Evolutionary conservation across 177 flowering plant genomes (phyloP), one percentile per base, ranked within the genome.

Genomic region (Vitis hybrid): DNA sequence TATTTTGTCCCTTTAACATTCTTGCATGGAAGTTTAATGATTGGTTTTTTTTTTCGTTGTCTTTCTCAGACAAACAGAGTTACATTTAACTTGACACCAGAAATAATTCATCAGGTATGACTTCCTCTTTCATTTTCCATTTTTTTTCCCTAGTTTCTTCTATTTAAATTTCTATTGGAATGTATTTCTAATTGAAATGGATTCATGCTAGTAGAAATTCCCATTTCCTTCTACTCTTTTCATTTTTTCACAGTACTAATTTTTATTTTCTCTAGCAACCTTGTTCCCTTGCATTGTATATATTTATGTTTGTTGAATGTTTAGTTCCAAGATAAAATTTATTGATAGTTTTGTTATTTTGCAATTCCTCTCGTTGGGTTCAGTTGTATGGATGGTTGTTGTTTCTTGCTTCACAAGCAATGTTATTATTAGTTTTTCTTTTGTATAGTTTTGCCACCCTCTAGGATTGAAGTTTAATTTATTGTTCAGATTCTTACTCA

Each of bases 1-100:
- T 52, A 11, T 65, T 20, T 62, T 22, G 6, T 15, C 13, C 18
- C 51, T 15, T 62, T 19, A 33, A 33, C 44, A 33, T 5, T 22
- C 38, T 50, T 51, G 56, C 50, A 33, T 53, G 24, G 31, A 31
- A 58, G 18, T 12, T 3, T 44, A n/a, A 65, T 24, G 70, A 63
- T 8, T 22, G 53, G 4, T 57, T 59, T 62, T 55, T 74, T 22
- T 70, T 83, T 9, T 66, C 11, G 33, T 28, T 20, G 28, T 24
- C 62, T 2, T 73, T 79, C 77, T 47, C 95, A 95, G 99, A 79
- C 94, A 58, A 96, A 96, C 84, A 87, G 84, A 75, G 92, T 94
- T 70, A 96, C 92, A 47, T 96, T 90, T 80, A 91, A 75, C 78
- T 83, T 91, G 92, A 91, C 97, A 31, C 93, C 95, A 47, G 98